phyloP scores from a whole-genome alignment of 805 yeast genomes.

The Hanseniaspora thailandica region DNA sequence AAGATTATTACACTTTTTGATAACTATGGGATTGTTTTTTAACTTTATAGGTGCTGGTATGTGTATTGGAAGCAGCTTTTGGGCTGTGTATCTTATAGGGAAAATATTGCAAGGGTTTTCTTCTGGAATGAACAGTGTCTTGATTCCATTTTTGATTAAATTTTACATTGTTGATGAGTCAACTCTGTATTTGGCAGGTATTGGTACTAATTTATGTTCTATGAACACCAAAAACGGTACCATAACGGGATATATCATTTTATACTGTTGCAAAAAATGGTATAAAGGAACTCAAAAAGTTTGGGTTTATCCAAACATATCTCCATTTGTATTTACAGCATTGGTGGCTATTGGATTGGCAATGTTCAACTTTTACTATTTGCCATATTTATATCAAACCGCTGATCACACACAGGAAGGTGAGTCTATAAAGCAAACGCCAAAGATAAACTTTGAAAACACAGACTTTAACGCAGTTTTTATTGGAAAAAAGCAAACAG shows the following conservation, averaged over 20 bases:
- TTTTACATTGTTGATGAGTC: neutral
- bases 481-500: neutral
- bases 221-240: neutral
- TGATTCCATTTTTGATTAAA: neutral
- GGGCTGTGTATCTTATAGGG: neutral
- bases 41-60: neutral
- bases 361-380: neutral
- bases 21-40: neutral
- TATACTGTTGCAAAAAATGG: slow-evolving; percentile 8
- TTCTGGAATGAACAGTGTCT: neutral
- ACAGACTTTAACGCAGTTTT: neutral
- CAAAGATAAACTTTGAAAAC: neutral
- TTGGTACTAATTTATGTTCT: neutral
- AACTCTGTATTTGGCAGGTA: neutral
- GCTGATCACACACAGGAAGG: neutral
- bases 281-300: neutral
- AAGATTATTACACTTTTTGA: neutral
- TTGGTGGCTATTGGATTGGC: neutral
- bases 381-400: neutral
- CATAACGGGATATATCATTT: neutral
- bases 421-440: neutral
- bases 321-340: neutral
- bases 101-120: neutral
- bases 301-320: neutral
- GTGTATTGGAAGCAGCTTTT: neutral